These are phyloP conservation scores for Xerophyta viscosa DNA, from an alignment of 106 monocot species.

Conservation along the genomic window DNA sequence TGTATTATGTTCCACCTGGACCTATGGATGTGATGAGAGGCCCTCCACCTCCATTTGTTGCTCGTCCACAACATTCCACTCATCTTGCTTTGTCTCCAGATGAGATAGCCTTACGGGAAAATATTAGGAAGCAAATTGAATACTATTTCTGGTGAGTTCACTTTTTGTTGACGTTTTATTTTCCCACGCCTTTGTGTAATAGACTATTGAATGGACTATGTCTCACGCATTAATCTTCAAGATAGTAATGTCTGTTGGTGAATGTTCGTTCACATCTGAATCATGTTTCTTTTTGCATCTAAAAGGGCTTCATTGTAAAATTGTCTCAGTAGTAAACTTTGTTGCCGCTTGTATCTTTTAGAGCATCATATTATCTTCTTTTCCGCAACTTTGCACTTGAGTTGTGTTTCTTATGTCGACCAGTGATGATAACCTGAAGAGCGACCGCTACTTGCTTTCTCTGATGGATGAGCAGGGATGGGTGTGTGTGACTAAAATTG, in stretches of 20 bases:
- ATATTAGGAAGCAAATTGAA: conserved; percentile 65
- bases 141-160: conserved; percentile 82
- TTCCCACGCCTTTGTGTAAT: too few relatives aligned
- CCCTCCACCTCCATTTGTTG: conserved; percentile 36
- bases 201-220: too few relatives aligned
- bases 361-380: too few relatives aligned
- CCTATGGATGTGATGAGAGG: conserved; percentile 55
- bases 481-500: conserved; percentile 76
- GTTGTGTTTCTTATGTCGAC: not conserved
- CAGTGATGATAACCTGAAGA: conserved; percentile 73
- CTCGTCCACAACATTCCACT: conserved; percentile 25
- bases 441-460: conserved; percentile 48
- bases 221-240: too few relatives aligned
- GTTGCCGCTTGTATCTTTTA: too few relatives aligned
- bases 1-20: conserved; percentile 45
- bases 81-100: conserved; percentile 24
- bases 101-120: conserved; percentile 33
- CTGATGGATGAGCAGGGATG: conserved; percentile 79
- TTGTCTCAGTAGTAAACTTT: too few relatives aligned
- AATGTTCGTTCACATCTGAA: too few relatives aligned
- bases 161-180: too few relatives aligned
- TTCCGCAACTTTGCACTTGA: too few relatives aligned
- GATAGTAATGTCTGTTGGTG: too few relatives aligned
- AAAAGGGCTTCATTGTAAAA: too few relatives aligned
- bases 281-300: too few relatives aligned